phyloP scores from a whole-genome alignment of 2,329 filamentous ascomycete genomes.

The Talaromyces verruculosus region DNA sequence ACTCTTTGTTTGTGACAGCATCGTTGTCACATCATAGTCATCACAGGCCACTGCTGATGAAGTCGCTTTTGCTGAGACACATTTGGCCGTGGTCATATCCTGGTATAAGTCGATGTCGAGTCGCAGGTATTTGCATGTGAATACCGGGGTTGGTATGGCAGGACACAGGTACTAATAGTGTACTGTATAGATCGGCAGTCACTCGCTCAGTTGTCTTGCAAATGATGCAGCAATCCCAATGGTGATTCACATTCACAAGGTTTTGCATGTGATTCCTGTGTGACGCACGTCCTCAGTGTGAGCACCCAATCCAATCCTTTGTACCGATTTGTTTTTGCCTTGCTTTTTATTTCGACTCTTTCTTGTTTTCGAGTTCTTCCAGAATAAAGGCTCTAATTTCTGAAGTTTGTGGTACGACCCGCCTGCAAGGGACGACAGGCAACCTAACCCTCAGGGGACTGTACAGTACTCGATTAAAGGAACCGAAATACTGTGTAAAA shows the following conservation, averaged over 20 bases:
- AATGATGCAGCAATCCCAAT: neutral
- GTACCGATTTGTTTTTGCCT: neutral
- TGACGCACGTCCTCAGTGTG: slow-evolving; percentile 1
- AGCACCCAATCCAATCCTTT: neutral
- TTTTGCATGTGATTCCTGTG: slow-evolving; percentile 9
- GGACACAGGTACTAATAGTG: neutral
- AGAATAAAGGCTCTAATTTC: neutral
- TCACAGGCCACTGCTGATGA: neutral
- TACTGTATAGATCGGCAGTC: neutral
- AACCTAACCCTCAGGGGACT: neutral
- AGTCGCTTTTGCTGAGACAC: neutral
- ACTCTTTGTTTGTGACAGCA: neutral
- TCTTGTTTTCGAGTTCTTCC: neutral
- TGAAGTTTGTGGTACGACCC: neutral
- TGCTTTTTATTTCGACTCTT: neutral
- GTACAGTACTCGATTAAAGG: neutral
- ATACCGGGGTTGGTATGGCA: no score
- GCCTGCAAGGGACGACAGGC: neutral
- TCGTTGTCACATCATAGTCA: slow-evolving; percentile 1
- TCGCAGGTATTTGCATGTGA: slow-evolving; percentile 2
- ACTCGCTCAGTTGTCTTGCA: neutral
- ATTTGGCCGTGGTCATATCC: neutral
- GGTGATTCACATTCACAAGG: slow-evolving; percentile 4
- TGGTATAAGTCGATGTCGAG: neutral
- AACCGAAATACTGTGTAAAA: neutral